Evolutionary conservation across 495 filamentous ascomycete genomes (phyloP).

Genomic region (Cairneyella variabilis): DNA sequence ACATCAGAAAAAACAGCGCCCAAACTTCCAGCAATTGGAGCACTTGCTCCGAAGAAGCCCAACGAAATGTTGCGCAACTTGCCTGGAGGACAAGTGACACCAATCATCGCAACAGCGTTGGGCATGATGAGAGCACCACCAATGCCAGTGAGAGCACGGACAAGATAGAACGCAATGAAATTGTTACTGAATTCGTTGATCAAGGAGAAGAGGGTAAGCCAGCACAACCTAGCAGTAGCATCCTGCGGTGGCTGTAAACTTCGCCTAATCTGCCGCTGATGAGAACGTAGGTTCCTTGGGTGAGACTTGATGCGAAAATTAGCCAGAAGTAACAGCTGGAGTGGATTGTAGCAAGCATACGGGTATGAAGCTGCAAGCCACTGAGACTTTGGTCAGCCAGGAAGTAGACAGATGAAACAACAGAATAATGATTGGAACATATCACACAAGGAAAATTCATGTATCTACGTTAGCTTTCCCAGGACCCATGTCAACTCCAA

Average conservation of each 20-base stretch:
- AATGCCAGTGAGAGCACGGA: slow-evolving; percentile 39
- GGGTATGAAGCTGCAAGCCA: neutral
- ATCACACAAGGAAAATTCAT: too few relatives aligned
- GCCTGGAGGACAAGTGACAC: slow-evolving; percentile 42
- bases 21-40: slow-evolving; percentile 42
- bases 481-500: too few relatives aligned
- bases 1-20: slow-evolving; percentile 41
- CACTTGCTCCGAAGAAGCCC: slow-evolving; percentile 46
- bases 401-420: too few relatives aligned
- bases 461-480: too few relatives aligned
- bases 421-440: too few relatives aligned
- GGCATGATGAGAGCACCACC: slow-evolving; percentile 45
- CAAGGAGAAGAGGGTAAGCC: slow-evolving; percentile 35
- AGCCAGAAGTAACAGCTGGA: neutral
- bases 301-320: slow-evolving; percentile 29
- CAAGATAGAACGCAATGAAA: slow-evolving; percentile 36
- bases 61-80: slow-evolving; percentile 43
- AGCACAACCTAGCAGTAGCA: slow-evolving; percentile 36
- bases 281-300: slow-evolving; percentile 47
- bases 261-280: slow-evolving; percentile 45
- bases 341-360: neutral
- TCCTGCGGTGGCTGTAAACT: slow-evolving; percentile 46
- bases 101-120: slow-evolving; percentile 44
- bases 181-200: slow-evolving; percentile 39
- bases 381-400: too few relatives aligned